phyloP scores from a whole-genome alignment of 2,329 filamentous ascomycete species.

The Dendrostoma leiphaemia region DNA sequence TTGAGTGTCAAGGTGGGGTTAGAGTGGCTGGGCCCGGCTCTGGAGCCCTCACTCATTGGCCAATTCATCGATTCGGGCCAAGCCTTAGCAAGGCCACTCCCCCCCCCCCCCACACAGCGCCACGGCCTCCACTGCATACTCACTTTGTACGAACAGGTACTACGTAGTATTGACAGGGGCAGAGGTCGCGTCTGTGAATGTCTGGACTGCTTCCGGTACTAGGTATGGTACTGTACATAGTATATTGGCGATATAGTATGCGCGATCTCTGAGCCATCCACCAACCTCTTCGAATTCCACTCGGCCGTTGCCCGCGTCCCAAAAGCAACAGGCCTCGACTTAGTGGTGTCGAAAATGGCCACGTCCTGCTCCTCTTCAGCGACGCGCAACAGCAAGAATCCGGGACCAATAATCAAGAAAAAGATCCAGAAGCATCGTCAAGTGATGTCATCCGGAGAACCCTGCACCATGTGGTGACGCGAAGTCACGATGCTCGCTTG shows the following conservation, averaged over 20 bases:
- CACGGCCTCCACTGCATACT: not conserved
- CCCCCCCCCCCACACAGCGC: not conserved
- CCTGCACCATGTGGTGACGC: no score
- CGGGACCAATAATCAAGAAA: not conserved
- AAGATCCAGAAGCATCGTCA: not conserved
- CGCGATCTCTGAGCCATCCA: not conserved
- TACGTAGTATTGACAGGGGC: not conserved
- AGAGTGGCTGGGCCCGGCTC: constrained; percentile 13
- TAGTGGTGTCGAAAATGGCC: not conserved
- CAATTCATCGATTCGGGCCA: constrained; percentile 7
- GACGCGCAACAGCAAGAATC: not conserved
- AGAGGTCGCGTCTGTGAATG: not conserved
- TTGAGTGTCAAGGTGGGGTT: constrained; percentile 9
- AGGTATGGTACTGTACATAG: no score
- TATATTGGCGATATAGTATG: no score
- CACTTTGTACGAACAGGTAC: not conserved
- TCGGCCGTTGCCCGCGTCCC: not conserved
- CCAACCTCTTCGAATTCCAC: not conserved
- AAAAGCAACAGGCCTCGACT: not conserved
- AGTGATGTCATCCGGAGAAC: constrained; percentile 1
- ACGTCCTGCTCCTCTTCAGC: not conserved
- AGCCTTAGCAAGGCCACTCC: constrained; percentile 4
- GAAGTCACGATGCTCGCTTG: no score
- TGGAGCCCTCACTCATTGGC: constrained; percentile 9
- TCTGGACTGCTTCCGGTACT: no score